Evolutionary conservation across 768 basidiomycete species (phyloP).

Genomic region (Boletus tylopilopsis): DNA sequence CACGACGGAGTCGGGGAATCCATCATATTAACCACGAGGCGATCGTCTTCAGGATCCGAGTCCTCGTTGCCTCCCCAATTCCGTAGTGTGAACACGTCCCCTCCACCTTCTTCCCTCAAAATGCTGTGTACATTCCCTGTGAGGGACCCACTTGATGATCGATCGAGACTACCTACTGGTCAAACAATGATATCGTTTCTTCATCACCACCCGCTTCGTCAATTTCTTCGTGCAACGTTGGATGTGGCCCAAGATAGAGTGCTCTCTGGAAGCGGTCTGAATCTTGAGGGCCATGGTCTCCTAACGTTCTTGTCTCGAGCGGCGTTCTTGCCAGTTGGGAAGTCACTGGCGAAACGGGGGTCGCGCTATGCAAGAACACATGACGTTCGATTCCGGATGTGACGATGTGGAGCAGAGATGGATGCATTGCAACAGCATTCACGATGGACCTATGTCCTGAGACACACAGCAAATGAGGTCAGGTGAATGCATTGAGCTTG

Average conservation of each 20-base stretch:
- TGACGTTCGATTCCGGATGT: constrained; percentile 74
- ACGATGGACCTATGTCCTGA: constrained; percentile 75
- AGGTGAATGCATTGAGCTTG: not conserved
- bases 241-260: constrained; percentile 24
- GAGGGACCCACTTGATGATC: constrained; percentile 2
- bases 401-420: constrained; percentile 58
- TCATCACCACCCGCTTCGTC: constrained; percentile 39
- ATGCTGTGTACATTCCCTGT: constrained; percentile 42
- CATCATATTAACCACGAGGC: constrained; percentile 21
- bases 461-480: constrained; percentile 4
- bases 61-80: constrained; percentile 35
- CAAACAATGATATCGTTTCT: constrained; percentile 62
- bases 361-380: constrained; percentile 67
- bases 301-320: constrained; percentile 44
- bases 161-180: constrained; percentile 51
- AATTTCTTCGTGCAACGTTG: constrained; percentile 26
- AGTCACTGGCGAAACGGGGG: constrained; percentile 48
- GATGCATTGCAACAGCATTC: constrained; percentile 71
- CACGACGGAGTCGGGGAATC: constrained; percentile 16
- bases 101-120: constrained; percentile 51
- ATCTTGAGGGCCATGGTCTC: constrained; percentile 33
- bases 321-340: constrained; percentile 45
- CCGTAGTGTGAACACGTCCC: constrained; percentile 51
- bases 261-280: constrained; percentile 37
- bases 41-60: constrained; percentile 22